These are phyloP conservation scores for Alternaria gaisen DNA, from an alignment of 2,329 filamentous ascomycete genomes.

Conservation along the genomic window DNA sequence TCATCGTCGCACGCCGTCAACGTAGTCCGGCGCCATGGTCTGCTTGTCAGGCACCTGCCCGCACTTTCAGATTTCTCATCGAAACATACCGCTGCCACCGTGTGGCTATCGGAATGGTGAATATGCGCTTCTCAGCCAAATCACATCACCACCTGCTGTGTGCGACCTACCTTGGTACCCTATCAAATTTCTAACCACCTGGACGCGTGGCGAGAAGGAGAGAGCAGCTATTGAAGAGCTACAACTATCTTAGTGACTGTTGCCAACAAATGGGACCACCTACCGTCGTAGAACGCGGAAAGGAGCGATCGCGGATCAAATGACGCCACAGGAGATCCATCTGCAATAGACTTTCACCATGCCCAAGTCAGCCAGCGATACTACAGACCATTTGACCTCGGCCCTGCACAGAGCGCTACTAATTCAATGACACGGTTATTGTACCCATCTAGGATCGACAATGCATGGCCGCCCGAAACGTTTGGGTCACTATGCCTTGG, in stretches of 20 bases:
- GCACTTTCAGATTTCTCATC: neutral
- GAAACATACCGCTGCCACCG: neutral
- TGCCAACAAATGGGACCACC: neutral
- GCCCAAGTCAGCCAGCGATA: neutral
- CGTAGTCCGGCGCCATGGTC: neutral
- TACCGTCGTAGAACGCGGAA: neutral
- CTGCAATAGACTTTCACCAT: conserved; percentile 1
- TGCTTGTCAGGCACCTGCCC: neutral
- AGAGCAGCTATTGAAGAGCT: neutral
- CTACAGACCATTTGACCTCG: neutral
- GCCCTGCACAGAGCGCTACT: neutral
- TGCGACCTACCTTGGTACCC: neutral
- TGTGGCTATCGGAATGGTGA: neutral
- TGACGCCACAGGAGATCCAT: neutral
- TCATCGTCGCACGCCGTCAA: neutral
- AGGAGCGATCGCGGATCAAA: neutral
- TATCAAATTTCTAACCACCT: neutral
- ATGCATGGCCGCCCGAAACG: neutral
- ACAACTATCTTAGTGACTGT: neutral
- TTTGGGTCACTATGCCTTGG: neutral
- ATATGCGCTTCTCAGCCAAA: neutral
- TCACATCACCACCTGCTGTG: neutral
- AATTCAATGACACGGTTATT: neutral
- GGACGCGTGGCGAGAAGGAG: neutral
- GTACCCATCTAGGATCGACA: neutral